Conservation (phyloP, 441 rosid species). For the Brassica balearica region DNA sequence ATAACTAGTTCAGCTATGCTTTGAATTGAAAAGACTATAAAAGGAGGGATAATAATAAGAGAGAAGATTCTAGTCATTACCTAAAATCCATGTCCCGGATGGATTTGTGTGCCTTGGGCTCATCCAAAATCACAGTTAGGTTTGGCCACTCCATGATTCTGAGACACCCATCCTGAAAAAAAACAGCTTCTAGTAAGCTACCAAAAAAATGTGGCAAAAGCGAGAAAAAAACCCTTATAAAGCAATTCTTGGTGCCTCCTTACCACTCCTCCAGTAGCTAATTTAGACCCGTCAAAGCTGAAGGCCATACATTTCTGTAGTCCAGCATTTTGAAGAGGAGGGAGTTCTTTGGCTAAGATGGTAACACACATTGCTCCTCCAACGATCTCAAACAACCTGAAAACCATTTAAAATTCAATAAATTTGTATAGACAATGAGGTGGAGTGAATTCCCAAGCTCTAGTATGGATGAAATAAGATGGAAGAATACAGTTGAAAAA, state of each 20-base stretch:
- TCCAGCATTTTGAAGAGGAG: constrained; percentile 72
- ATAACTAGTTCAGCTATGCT: constrained; percentile 1
- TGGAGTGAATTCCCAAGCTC: neutral
- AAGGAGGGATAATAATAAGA: neutral
- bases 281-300: constrained; percentile 90
- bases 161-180: constrained; percentile 79
- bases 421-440: constrained; percentile 10
- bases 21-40: neutral
- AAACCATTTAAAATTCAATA: constrained; percentile 1
- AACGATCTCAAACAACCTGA: constrained; percentile 79
- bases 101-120: constrained; percentile 88
- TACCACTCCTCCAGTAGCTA: constrained; percentile 90
- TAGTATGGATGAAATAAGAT: neutral
- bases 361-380: constrained; percentile 56
- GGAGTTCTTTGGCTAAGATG: constrained; percentile 62
- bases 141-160: constrained; percentile 93
- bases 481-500: neutral
- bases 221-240: neutral
- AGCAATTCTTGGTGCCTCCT: constrained; percentile 35
- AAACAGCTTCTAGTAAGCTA: constrained; percentile 33
- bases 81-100: constrained; percentile 89
- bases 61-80: constrained; percentile 46
- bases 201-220: constrained; percentile 16
- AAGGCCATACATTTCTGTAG: constrained; percentile 82
- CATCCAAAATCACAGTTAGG: constrained; percentile 68